Conservation (phyloP, 2,329 filamentous ascomycete genomes). For the Hypoxylon sp. region DNA sequence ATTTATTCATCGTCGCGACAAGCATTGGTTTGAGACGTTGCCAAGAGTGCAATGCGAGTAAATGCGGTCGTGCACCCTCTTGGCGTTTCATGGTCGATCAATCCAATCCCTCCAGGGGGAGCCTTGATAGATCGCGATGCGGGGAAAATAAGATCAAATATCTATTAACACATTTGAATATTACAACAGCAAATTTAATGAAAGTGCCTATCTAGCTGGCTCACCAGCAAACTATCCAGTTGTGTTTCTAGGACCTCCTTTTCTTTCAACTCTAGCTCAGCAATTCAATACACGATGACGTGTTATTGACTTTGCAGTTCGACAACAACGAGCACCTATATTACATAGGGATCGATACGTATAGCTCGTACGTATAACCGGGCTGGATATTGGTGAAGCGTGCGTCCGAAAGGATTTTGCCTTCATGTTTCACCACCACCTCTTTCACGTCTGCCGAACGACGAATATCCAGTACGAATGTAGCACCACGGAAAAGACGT, state of each 20-base stretch:
- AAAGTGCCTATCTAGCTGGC: constrained; percentile 30
- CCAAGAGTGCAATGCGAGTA: constrained; percentile 41
- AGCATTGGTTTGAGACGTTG: constrained; percentile 42
- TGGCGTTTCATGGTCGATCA: constrained; percentile 49
- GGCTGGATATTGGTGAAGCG: constrained; percentile 60
- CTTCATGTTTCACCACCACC: constrained; percentile 59
- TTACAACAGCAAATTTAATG: constrained; percentile 15
- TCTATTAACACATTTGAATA: constrained; percentile 23
- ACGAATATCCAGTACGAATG: constrained; percentile 62
- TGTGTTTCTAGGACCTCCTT: constrained; percentile 13
- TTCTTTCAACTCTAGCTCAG: constrained; percentile 15
- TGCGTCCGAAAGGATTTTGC: constrained; percentile 57
- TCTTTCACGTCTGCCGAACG: constrained; percentile 57
- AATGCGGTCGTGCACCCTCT: constrained; percentile 39
- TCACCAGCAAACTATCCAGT: constrained; percentile 11
- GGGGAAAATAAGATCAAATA: constrained; percentile 10
- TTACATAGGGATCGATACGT: constrained; percentile 53
- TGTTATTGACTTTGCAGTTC: background rate
- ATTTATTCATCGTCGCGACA: constrained; percentile 34
- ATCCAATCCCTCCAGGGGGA: constrained; percentile 16
- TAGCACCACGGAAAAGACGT: constrained; percentile 66
- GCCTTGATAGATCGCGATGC: constrained; percentile 13
- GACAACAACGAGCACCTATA: background rate
- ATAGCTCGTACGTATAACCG: constrained; percentile 62
- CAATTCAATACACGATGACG: background rate